Conservation (phyloP, 768 basidiomycete species). For the Boletus insuetus region DNA sequence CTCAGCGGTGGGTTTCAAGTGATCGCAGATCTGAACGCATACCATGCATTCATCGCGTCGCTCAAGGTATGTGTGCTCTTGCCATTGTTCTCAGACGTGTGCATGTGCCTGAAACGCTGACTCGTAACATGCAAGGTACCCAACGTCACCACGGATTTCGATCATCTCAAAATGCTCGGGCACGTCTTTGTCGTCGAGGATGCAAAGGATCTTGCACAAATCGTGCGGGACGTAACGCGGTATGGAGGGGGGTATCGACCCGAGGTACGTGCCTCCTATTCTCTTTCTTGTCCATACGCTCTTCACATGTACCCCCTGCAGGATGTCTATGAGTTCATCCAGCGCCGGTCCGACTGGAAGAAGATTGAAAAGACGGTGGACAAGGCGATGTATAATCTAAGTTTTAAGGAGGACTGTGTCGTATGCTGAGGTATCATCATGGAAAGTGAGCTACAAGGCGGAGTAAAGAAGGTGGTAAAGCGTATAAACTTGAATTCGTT, state of each 20-base stretch:
- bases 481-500: no score
- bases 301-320: slow-evolving; percentile 18
- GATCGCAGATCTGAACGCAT: slow-evolving; percentile 94
- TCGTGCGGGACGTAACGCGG: slow-evolving; percentile 90
- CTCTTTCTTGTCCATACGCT: neutral
- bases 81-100: neutral
- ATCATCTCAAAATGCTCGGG: slow-evolving; percentile 94
- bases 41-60: slow-evolving; percentile 83
- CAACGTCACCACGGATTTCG: slow-evolving; percentile 83
- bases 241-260: slow-evolving; percentile 95
- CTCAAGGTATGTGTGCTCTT: slow-evolving; percentile 57
- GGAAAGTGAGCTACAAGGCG: no score
- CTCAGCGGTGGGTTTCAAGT: slow-evolving; percentile 92
- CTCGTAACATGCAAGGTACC: slow-evolving; percentile 47
- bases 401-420: slow-evolving; percentile 90
- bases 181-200: slow-evolving; percentile 96
- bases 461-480: no score
- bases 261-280: slow-evolving; percentile 55
- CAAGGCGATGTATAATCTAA: slow-evolving; percentile 91
- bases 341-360: slow-evolving; percentile 95
- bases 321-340: slow-evolving; percentile 97
- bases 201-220: slow-evolving; percentile 94
- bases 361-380: slow-evolving; percentile 96
- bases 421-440: slow-evolving; percentile 32
- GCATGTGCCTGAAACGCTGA: neutral